Evolutionary conservation across 371 early-diverging fungal species (phyloP).

Genomic region (Zychaea mexicana): DNA sequence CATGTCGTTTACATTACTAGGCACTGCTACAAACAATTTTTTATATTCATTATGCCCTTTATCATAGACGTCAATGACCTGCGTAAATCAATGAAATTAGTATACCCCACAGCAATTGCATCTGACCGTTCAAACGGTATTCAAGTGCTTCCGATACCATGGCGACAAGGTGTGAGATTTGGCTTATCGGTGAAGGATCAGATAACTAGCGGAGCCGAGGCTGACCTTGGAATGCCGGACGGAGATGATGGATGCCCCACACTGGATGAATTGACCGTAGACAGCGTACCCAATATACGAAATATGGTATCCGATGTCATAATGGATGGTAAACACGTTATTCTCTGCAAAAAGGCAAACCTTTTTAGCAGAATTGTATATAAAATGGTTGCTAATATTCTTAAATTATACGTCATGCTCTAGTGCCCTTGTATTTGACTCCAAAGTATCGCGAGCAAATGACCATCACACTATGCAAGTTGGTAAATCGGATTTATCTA

Average conservation of each 20-base stretch:
- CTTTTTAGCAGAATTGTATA: neutral
- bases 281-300: conserved; percentile 82
- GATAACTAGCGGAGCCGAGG: conserved; percentile 39
- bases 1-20: neutral
- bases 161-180: conserved; percentile 80
- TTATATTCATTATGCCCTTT: no score
- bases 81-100: conserved; percentile 66
- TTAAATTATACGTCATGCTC: neutral
- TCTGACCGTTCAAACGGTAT: conserved; percentile 55
- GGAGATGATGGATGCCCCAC: conserved; percentile 65
- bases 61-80: conserved; percentile 73
- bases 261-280: conserved; percentile 75
- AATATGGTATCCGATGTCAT: conserved; percentile 81
- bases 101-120: conserved; percentile 33
- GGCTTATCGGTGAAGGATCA: conserved; percentile 60
- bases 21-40: no score
- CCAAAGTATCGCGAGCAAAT: conserved; percentile 80
- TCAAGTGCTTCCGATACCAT: conserved; percentile 82
- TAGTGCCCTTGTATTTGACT: conserved; percentile 84
- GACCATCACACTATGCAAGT: conserved; percentile 71
- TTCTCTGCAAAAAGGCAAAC: neutral
- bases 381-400: neutral
- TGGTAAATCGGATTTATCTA: conserved; percentile 73
- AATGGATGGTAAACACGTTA: conserved; percentile 63
- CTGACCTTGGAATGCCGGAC: conserved; percentile 57